These are phyloP conservation scores for Lepidium aucheri DNA, from an alignment of 345 rosid genomes.

Conservation along the genomic window DNA sequence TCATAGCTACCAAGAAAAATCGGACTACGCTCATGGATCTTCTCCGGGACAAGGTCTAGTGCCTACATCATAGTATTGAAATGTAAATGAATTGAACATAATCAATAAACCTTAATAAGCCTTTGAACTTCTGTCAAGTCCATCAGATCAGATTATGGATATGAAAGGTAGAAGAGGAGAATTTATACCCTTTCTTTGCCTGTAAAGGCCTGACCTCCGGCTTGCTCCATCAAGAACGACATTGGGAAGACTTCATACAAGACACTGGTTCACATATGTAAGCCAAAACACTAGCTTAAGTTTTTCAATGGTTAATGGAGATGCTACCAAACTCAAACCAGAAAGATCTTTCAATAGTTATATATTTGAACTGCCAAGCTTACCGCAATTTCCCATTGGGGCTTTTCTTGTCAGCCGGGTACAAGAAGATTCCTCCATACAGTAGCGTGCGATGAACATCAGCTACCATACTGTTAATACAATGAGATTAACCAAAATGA, in stretches of 20 bases:
- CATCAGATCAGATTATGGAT: background rate
- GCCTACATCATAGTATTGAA: slow-evolving; percentile 43
- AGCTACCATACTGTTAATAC: slow-evolving; percentile 78
- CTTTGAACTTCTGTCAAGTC: background rate
- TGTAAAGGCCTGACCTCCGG: slow-evolving; percentile 91
- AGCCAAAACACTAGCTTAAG: background rate
- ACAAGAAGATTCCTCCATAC: slow-evolving; percentile 90
- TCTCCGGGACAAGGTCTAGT: slow-evolving; percentile 65
- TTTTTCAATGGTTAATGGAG: background rate
- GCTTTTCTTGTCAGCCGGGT: slow-evolving; percentile 95
- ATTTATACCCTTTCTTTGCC: slow-evolving; percentile 72
- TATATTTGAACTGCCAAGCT: slow-evolving; percentile 11
- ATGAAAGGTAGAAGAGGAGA: background rate
- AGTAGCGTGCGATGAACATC: slow-evolving; percentile 97
- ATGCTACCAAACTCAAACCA: background rate
- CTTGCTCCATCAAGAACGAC: slow-evolving; percentile 97
- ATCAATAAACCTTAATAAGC: background rate
- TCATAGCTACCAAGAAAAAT: slow-evolving; percentile 93
- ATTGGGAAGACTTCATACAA: slow-evolving; percentile 96
- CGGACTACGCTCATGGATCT: slow-evolving; percentile 85
- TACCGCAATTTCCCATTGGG: slow-evolving; percentile 93
- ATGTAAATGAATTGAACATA: background rate
- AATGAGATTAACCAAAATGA: background rate
- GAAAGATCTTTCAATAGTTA: background rate
- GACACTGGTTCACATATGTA: slow-evolving; percentile 39